Conservation (phyloP, 2,329 filamentous ascomycete species). For the Lasiodiplodia theobromae region DNA sequence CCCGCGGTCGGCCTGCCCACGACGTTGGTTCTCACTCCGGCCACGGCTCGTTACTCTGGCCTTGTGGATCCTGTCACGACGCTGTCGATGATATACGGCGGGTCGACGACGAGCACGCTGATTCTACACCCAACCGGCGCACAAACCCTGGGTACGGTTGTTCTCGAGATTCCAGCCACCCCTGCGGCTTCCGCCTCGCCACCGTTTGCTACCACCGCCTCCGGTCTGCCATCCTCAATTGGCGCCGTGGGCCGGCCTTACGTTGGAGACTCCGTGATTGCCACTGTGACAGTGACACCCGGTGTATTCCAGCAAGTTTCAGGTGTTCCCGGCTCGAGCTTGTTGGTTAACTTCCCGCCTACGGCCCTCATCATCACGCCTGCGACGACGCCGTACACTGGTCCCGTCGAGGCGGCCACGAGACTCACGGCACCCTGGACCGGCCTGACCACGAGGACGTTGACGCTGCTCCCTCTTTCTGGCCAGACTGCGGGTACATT, state of each 20-base stretch:
- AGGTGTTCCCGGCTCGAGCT: neutral
- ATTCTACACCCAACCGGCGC: neutral
- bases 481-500: neutral
- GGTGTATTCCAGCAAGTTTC: neutral
- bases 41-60: neutral
- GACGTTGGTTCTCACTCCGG: neutral
- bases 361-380: neutral
- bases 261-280: neutral
- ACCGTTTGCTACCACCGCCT: no score
- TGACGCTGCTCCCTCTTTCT: neutral
- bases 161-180: neutral
- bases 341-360: neutral
- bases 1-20: neutral
- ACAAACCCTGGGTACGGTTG: neutral
- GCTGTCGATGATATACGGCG: neutral
- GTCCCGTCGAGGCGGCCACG: neutral
- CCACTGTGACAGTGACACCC: neutral
- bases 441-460: neutral
- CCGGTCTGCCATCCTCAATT: no score
- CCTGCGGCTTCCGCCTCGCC: neutral
- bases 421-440: neutral
- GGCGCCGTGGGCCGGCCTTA: neutral
- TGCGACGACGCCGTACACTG: neutral
- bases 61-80: neutral
- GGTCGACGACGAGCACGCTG: neutral